phyloP scores from a whole-genome alignment of 2,329 filamentous ascomycete species.

The Hymenoscyphus fraxineus region DNA sequence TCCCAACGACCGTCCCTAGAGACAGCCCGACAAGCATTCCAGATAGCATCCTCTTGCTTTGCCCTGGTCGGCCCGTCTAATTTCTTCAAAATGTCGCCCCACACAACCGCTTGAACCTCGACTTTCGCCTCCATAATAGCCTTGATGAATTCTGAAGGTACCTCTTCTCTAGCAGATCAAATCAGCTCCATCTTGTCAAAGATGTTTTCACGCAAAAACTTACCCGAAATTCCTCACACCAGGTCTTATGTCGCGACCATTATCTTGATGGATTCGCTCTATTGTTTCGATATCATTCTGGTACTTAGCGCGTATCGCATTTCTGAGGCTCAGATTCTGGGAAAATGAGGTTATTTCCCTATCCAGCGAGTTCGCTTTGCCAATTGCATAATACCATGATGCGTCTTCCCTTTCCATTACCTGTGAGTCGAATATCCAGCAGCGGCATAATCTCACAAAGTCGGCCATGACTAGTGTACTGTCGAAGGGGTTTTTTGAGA shows the following conservation, averaged over 20 bases:
- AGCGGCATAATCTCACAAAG: not conserved
- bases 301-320: no score
- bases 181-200: no score
- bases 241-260: no score
- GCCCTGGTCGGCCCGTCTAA: not conserved
- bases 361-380: not conserved
- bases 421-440: not conserved
- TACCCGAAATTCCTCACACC: no score
- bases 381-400: not conserved
- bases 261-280: no score
- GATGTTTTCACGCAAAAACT: no score
- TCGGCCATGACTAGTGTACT: not conserved
- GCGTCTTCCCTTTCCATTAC: not conserved
- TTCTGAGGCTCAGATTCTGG: no score
- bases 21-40: not conserved
- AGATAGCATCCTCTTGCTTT: not conserved
- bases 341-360: not conserved
- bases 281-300: no score
- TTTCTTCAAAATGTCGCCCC: not conserved
- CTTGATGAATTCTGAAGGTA: no score
- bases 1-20: not conserved
- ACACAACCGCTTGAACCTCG: not conserved
- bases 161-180: no score
- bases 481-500: not conserved
- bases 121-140: not conserved